Conservation (phyloP, 257 asterid genomes). For the Rehmannia glutinosa region DNA sequence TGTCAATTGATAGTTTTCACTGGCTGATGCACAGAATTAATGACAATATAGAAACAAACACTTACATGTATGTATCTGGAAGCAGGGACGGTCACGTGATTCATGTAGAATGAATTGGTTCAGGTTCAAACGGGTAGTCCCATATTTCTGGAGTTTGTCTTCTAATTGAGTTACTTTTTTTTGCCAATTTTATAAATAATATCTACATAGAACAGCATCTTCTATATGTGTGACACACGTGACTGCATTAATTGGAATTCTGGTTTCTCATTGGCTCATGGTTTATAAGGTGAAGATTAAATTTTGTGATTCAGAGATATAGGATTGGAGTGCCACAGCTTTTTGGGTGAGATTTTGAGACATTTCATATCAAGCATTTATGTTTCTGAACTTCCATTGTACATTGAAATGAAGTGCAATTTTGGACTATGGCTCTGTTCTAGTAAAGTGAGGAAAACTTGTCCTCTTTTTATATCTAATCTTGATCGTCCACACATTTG, state of each 20-base stretch:
- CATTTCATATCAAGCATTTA: slow-evolving; percentile 26
- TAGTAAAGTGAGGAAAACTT: too few species aligned
- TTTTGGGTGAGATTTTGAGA: too few species aligned
- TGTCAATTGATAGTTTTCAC: too few species aligned
- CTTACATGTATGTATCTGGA: background rate
- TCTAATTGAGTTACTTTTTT: background rate
- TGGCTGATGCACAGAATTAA: background rate
- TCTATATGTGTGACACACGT: slow-evolving; percentile 21
- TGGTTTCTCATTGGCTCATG: background rate
- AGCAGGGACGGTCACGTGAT: slow-evolving; percentile 39
- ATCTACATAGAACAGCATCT: background rate
- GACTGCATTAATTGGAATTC: slow-evolving; percentile 24
- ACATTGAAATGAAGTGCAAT: too few species aligned
- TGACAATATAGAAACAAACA: too few species aligned
- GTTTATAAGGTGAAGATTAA: slow-evolving; percentile 14
- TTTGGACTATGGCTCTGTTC: background rate
- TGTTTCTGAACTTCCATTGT: background rate
- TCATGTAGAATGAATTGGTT: slow-evolving; percentile 20
- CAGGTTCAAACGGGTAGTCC: background rate
- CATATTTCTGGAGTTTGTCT: slow-evolving; percentile 13
- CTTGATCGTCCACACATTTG: too few species aligned
- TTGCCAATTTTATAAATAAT: background rate
- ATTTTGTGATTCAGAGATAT: background rate
- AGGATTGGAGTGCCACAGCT: slow-evolving; percentile 13
- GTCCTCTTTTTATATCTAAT: too few species aligned